These are phyloP conservation scores for Wickerhamomyces sp. DNA, from an alignment of 1,139 yeast species.

Conservation along the genomic window DNA sequence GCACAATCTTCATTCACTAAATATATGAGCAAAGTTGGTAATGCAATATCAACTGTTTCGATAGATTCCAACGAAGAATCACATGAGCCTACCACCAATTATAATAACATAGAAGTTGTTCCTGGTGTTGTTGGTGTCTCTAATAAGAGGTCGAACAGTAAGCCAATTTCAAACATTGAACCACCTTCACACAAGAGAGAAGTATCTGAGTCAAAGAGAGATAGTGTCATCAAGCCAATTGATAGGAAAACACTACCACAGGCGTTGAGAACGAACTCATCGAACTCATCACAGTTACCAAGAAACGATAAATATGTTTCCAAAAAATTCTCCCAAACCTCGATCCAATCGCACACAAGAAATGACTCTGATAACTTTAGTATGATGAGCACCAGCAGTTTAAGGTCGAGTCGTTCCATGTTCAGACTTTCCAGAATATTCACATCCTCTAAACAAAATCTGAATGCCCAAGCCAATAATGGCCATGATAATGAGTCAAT, in stretches of 20 bases:
- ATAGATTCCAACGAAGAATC: constrained; percentile 17
- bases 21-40: constrained; percentile 26
- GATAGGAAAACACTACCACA: background rate
- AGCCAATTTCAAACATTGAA: background rate
- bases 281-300: too few species aligned
- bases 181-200: constrained; percentile 2
- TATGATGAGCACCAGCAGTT: constrained; percentile 15
- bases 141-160: background rate
- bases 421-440: constrained; percentile 24
- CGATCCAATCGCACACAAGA: background rate
- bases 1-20: constrained; percentile 22
- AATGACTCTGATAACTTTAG: constrained; percentile 17
- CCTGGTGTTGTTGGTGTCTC: constrained; percentile 23
- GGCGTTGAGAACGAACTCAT: background rate
- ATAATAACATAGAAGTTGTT: constrained; percentile 14
- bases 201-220: background rate
- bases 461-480: background rate
- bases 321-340: constrained; percentile 1
- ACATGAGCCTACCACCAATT: constrained; percentile 16
- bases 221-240: background rate
- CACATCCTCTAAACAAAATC: constrained; percentile 15
- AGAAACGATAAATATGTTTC: too few species aligned
- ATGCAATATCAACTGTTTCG: constrained; percentile 24
- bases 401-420: constrained; percentile 21
- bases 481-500: constrained; percentile 19